A percentile compares a stretch with the other conserved stretches of the same genome.
These are phyloP conservation scores for Meyerozyma guilliermondii DNA, from an alignment of 1,139 yeast species.

Conservation along the genomic window DNA sequence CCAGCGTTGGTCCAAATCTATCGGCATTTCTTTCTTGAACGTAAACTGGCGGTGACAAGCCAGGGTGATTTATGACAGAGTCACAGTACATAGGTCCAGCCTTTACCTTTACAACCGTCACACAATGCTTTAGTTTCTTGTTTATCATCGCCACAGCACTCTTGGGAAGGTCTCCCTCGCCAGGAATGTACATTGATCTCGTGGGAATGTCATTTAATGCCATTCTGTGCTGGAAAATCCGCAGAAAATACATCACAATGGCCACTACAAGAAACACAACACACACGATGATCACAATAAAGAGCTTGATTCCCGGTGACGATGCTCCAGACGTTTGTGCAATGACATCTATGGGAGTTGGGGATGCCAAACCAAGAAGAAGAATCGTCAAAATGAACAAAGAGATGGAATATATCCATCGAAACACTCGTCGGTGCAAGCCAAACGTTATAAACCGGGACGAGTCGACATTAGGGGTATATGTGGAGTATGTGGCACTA, in stretches of 20 bases:
- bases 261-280: slow-evolving; percentile 52
- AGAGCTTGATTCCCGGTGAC: slow-evolving; percentile 59
- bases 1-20: slow-evolving; percentile 6
- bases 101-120: slow-evolving; percentile 34
- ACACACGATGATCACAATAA: slow-evolving; percentile 71
- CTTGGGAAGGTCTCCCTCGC: slow-evolving; percentile 58
- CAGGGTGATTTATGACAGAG: slow-evolving; percentile 54
- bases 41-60: slow-evolving; percentile 47
- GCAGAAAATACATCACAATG: slow-evolving; percentile 39
- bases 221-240: slow-evolving; percentile 57
- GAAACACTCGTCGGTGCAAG: slow-evolving; percentile 34
- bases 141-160: slow-evolving; percentile 33
- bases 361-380: slow-evolving; percentile 48
- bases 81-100: slow-evolving; percentile 46
- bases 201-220: slow-evolving; percentile 73
- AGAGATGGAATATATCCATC: slow-evolving; percentile 55
- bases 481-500: neutral
- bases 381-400: slow-evolving; percentile 42
- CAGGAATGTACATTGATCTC: slow-evolving; percentile 59
- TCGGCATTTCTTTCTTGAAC: slow-evolving; percentile 25
- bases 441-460: slow-evolving; percentile 12
- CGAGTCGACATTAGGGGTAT: slow-evolving; percentile 2
- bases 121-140: slow-evolving; percentile 40
- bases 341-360: slow-evolving; percentile 72
- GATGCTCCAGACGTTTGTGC: slow-evolving; percentile 55